phyloP scores from a whole-genome alignment of 139 green algal species.

The Edaphochlamys debaryana region DNA sequence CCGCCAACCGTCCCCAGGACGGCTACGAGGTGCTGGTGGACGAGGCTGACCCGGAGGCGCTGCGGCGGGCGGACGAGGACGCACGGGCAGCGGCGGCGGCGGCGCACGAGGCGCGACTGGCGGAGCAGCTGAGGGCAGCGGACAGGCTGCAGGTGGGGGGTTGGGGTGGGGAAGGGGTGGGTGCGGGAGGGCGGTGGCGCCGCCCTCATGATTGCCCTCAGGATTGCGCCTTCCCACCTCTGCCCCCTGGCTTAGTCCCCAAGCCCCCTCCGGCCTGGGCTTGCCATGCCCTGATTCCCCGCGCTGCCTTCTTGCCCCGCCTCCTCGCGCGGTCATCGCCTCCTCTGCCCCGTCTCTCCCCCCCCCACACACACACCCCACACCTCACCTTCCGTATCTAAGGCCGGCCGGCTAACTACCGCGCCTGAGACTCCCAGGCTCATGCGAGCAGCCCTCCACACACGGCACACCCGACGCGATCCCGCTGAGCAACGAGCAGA shows the following conservation, averaged over 20 bases:
- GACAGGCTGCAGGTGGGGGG: conserved; percentile 26
- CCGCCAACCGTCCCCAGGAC: conserved; percentile 21
- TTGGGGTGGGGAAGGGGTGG: background rate
- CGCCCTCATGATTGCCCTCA: background rate
- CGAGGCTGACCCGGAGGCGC: conserved; percentile 34
- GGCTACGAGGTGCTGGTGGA: conserved; percentile 47
- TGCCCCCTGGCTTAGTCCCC: too few relatives aligned
- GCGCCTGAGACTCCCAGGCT: too few relatives aligned
- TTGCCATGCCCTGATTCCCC: too few relatives aligned
- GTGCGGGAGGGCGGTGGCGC: background rate
- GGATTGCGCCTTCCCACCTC: too few relatives aligned
- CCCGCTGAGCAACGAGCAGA: too few relatives aligned
- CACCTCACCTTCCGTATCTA: background rate
- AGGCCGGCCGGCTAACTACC: too few relatives aligned
- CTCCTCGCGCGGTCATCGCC: background rate
- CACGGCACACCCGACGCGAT: too few relatives aligned
- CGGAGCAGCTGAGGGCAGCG: conserved; percentile 36
- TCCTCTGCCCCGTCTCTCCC: background rate
- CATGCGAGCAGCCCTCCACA: too few relatives aligned
- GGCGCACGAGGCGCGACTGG: conserved; percentile 26
- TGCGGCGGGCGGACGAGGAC: background rate
- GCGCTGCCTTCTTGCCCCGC: too few relatives aligned
- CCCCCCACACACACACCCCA: too few relatives aligned
- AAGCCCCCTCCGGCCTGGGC: too few relatives aligned
- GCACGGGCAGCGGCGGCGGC: background rate